phyloP scores from a whole-genome alignment of 2,329 filamentous ascomycete genomes.

The Talaromyces amestolkiae region DNA sequence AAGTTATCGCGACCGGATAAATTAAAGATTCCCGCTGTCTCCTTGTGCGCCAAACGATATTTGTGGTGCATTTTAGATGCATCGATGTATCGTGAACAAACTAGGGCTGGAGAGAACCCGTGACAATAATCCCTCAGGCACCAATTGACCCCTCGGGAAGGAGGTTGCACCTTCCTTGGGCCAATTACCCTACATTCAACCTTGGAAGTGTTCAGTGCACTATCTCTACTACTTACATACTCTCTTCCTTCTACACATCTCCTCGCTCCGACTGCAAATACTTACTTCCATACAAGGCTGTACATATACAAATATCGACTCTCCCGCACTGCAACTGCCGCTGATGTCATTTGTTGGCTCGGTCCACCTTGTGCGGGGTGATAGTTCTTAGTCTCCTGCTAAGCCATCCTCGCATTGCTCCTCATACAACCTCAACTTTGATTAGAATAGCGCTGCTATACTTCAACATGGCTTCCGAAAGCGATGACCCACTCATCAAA shows the following conservation, averaged over 20 bases:
- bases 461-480: slow-evolving; percentile 31
- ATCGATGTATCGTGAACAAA: neutral
- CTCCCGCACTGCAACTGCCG: neutral
- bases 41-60: neutral
- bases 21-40: neutral
- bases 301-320: neutral
- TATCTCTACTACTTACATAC: too few relatives aligned
- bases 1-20: neutral
- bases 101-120: neutral
- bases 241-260: neutral
- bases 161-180: neutral
- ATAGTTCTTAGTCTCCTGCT: neutral
- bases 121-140: neutral
- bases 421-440: neutral
- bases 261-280: neutral
- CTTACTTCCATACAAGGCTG: neutral
- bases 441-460: neutral
- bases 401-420: neutral
- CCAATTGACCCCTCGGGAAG: neutral
- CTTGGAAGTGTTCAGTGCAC: too few relatives aligned
- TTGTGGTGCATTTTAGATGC: too few relatives aligned
- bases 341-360: slow-evolving; percentile 1
- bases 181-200: neutral
- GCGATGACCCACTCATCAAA: slow-evolving; percentile 53
- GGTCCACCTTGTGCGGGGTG: neutral